Base-by-base conservation (phyloP, 371 early-diverging fungal species). In the Mortierella sp. region DNA sequence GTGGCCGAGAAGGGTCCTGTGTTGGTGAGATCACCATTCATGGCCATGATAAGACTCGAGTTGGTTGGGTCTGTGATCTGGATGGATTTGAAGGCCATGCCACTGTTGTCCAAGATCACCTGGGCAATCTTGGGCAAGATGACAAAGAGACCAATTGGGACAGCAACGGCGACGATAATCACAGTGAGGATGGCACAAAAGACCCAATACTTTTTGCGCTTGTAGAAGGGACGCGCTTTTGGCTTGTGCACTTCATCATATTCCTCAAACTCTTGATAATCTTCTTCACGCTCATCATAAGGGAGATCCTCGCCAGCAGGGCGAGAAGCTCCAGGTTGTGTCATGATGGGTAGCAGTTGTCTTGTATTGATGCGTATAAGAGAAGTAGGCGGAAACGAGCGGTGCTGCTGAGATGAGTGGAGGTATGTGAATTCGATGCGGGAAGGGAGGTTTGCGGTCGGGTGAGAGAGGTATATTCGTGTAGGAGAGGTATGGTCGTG, bases 101-200 rank as follows among this genome's bases (percentile, higher is more conserved):
- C 67, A 14, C 84, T 65, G 43, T 81, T 55, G 58, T 89, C 81
- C 67, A 89, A 70, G 62, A 85, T 83, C 9, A 68, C 29, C 67
- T 90, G 90, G 55, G 86, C 87, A 52, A 90, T 74, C 76, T 84
- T 85, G 23, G 89, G 89, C 80, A 90, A 83, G 58, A 86, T 83
- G 28, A 90, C 87, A 62, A 86, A 88, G 60, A 74, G 61, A 7
- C 55, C 68, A 1, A 89, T 58, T 14, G 84, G 72, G 5, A 89
- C 86, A 12, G 83, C 84, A 25, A 89, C 85, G 9, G 87, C 81
- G 6, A 85, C 64, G 21, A 85, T 70, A 60, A 88, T 85, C 28
- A 85, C 84, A 4, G 84, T 84, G 56, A 85, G 60, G 25, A 84
- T 77, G 5, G 84, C 82, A 63, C 89, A 89, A 64, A 88, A 85